Conservation (phyloP, 305 asterid genomes). For the Petunia hybrid region DNA sequence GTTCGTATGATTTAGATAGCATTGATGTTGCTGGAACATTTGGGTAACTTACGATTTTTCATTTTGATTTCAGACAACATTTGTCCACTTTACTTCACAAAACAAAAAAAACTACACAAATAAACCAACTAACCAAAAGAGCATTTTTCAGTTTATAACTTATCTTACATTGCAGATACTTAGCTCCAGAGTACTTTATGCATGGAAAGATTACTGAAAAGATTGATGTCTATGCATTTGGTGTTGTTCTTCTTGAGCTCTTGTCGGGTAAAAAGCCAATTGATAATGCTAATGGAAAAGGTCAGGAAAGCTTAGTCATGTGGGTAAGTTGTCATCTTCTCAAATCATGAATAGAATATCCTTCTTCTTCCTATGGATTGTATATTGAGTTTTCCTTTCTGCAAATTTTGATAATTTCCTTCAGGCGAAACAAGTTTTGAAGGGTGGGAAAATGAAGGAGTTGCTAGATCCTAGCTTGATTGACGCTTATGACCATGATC, state of each 20-base stretch:
- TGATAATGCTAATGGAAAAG: conserved; percentile 63
- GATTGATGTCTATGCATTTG: conserved; percentile 89
- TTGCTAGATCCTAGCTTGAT: conserved; percentile 65
- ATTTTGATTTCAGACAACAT: conserved; percentile 7
- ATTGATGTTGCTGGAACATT: conserved; percentile 89
- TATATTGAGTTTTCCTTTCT: neutral
- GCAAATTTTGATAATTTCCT: conserved; percentile 22
- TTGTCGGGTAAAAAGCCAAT: conserved; percentile 87
- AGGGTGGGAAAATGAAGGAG: conserved; percentile 57
- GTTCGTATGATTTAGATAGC: conserved; percentile 56
- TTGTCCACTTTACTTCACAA: neutral
- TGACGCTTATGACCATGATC: conserved; percentile 53
- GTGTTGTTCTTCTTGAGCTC: conserved; percentile 93
- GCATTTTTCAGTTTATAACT: conserved; percentile 29
- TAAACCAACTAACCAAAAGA: neutral
- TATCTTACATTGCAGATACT: conserved; percentile 58
- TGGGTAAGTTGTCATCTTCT: conserved; percentile 66
- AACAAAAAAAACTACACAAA: neutral
- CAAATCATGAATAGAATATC: neutral
- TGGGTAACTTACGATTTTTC: conserved; percentile 57
- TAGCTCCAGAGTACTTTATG: conserved; percentile 92
- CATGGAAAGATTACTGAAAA: conserved; percentile 78
- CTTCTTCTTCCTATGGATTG: neutral
- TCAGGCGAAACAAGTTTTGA: conserved; percentile 76
- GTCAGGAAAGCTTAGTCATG: conserved; percentile 80